Evolutionary conservation across 2,329 filamentous ascomycete species (phyloP), one percentile per base, ranked within the genome.

Genomic region (Westerdykella sp.): DNA sequence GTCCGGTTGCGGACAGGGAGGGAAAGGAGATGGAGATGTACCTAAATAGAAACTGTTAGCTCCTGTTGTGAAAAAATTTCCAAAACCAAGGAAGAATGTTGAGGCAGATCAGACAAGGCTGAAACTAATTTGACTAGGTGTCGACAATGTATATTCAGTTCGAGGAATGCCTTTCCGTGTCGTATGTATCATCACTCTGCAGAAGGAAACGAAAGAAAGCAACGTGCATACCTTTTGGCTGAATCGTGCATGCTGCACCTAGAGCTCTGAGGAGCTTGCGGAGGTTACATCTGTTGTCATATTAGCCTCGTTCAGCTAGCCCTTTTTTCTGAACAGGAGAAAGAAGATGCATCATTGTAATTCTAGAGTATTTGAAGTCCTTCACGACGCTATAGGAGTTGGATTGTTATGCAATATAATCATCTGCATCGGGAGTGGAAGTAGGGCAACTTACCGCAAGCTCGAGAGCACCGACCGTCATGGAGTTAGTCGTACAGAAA

Each of bases 101-200:
- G 48, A 39, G 53, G 54, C 56, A 57, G 55, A 68, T 81, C 78
- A 81, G 78, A 81, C 78, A 81, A 81, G 78, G 78, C 78, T 81
- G 78, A 81, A 81, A 81, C 78, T 82, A 79, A 66, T 72, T 65
- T 68, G 73, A 80, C 76, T 77, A 35, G 32, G 72, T 73, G 77
- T 81, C 78, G 74, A 80, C 78, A 81, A 74, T 68, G 65, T 71
- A 67, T 70, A 69, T 81, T 81, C 76, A 74, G 78, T 71, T 76
- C 76, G 78, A 81, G 78, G 78, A 81, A 81, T 81, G 78, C 78
- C 79, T 77, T 73, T 78, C 75, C 74, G 75, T 79, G 78, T 81
- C 78, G 68, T 71, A 67, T 67, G 66, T 35, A 74, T 81, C 78
- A 81, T 81, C 78, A 81, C 69, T 65, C 63, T 70, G 70, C 62